Evolutionary conservation across 2,329 filamentous ascomycete genomes (phyloP), one percentile per base, ranked within the genome.

Genomic region (Exophiala mesophila): DNA sequence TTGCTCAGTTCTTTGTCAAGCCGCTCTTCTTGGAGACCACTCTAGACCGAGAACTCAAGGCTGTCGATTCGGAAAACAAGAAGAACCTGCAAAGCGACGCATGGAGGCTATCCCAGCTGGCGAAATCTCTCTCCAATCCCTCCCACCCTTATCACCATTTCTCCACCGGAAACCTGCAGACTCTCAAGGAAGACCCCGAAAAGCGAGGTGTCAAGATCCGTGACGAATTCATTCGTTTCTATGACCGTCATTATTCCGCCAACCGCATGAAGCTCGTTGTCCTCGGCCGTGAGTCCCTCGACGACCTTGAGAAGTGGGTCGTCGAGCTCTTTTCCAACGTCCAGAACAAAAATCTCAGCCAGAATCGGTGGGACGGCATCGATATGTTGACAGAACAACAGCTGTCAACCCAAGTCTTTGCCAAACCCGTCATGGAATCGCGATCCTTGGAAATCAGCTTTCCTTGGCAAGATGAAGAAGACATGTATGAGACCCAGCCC

Each of bases 31-130:
- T 94, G 7, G 80, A 83, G 40, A 87, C 81, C 52, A 92, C 88
- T 0, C 65, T 96, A 36, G 89, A 96, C 56, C 78, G 89, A 36
- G 89, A 96, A 66, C 72, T 96, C 49, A 81, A 77, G 53, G 89
- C 89, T 1, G 89, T 96, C 15, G 88, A 96, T 59, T 95, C 88
- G 4, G 89, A 96, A 64, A 94, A 96, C 69, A 95, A 95, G 75
- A 96, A 96, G 76, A 96, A 96, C 56, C 70, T 96, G 36, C 89
- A 96, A 66, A 90, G 80, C 61, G 89, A 96, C 59, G 77, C 78
- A 42, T 95, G 89, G 88, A 80, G 89, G 12, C 68, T 94, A 50
- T 80, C 90, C 58, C 89, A 96, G 65, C 73, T 96, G 17, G 85
- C 87, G 60, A 94, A 94, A 68, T 83, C 83, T 3, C 69, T 92